A percentile compares a stretch with the other conserved stretches of the same genome.
Evolutionary conservation across 2,329 filamentous ascomycete genomes (phyloP).

Genomic region (Botrytis tulipae): DNA sequence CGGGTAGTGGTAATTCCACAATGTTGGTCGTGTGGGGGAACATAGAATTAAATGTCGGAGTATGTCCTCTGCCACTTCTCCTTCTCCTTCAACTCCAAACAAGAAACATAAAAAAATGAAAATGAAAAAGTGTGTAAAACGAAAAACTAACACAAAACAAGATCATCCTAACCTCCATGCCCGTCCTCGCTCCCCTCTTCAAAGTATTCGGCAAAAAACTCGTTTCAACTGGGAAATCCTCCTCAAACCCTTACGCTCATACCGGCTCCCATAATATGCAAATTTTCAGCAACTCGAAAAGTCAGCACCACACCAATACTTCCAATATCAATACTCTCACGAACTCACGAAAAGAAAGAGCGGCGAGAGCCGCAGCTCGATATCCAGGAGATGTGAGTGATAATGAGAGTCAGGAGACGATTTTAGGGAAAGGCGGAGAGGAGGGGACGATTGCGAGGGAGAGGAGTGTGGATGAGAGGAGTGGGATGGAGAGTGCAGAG

Average conservation of each 20-base stretch:
- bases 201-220: conserved; percentile 11
- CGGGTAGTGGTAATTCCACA: conserved; percentile 3
- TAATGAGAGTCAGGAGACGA: conserved; percentile 16
- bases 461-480: background rate
- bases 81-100: background rate
- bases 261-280: conserved; percentile 5
- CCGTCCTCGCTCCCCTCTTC: conserved; percentile 25
- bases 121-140: background rate
- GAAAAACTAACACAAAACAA: background rate
- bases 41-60: conserved; percentile 13
- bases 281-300: background rate
- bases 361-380: background rate
- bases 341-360: background rate
- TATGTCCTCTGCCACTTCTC: background rate
- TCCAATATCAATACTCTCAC: background rate
- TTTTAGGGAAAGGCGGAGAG: background rate
- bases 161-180: conserved; percentile 27
- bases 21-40: conserved; percentile 18
- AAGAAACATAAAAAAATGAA: background rate
- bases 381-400: conserved; percentile 1
- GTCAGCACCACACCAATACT: background rate
- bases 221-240: background rate
- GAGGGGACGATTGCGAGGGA: background rate
- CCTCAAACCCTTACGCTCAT: background rate
- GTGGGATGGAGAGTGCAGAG: background rate